Evolutionary conservation across 2,329 filamentous ascomycete genomes (phyloP).

Genomic region (Septoria linicola): DNA sequence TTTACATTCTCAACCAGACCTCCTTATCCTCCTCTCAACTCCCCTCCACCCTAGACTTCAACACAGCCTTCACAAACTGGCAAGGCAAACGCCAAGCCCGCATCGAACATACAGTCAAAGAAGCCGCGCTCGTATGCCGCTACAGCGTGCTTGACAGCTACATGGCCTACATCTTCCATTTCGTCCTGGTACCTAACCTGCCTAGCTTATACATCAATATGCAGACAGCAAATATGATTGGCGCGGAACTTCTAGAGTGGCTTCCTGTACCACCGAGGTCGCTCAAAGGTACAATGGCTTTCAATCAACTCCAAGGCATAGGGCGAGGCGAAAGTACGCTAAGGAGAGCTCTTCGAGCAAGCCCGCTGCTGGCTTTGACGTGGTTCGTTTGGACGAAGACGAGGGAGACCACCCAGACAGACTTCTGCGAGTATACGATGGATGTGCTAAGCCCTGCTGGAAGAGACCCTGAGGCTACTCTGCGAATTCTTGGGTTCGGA

Average conservation of each 20-base stretch:
- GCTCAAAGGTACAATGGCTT: constrained; percentile 33
- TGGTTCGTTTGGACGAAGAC: constrained; percentile 1
- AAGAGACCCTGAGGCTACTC: background rate
- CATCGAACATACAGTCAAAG: constrained; percentile 18
- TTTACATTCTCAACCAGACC: constrained; percentile 4
- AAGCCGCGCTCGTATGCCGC: constrained; percentile 25
- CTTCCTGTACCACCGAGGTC: constrained; percentile 32
- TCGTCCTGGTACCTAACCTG: constrained; percentile 10
- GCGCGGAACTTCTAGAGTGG: constrained; percentile 34
- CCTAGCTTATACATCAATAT: constrained; percentile 19
- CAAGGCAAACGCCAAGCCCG: constrained; percentile 25
- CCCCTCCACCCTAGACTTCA: constrained; percentile 1
- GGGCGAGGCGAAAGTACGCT: constrained; percentile 32
- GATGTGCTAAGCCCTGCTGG: background rate
- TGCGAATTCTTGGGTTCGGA: background rate
- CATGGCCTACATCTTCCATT: constrained; percentile 18
- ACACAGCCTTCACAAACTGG: constrained; percentile 21
- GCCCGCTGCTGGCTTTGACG: constrained; percentile 13
- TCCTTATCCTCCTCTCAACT: background rate
- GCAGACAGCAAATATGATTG: constrained; percentile 18
- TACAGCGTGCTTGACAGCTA: constrained; percentile 22
- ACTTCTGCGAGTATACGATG: background rate
- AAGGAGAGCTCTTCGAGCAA: constrained; percentile 5
- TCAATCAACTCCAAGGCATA: constrained; percentile 32
- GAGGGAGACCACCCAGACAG: background rate